phyloP scores from a whole-genome alignment of 2,329 filamentous ascomycete genomes.

The Colletotrichum sp. region DNA sequence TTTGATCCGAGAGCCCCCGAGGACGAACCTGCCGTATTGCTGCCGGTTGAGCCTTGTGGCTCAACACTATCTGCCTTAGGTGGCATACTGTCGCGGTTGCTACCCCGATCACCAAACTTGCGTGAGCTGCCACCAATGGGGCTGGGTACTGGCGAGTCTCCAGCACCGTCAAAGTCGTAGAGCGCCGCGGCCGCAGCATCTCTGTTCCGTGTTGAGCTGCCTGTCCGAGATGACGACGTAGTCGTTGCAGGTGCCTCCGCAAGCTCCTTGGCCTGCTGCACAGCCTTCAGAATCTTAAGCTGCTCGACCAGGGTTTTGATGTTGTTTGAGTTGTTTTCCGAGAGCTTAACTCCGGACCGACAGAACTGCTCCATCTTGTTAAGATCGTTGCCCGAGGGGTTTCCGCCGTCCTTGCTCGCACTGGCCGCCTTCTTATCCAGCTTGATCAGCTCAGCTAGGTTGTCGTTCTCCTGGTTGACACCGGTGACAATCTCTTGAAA shows the following conservation, averaged over 20 bases:
- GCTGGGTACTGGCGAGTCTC: constrained; percentile 51
- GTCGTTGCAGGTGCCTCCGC: constrained; percentile 30
- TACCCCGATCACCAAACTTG: constrained; percentile 37
- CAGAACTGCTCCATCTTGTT: constrained; percentile 48
- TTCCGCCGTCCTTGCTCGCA: constrained; percentile 38
- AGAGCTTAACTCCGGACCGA: constrained; percentile 45
- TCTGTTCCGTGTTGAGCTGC: constrained; percentile 16
- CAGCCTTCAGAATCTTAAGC: constrained; percentile 45
- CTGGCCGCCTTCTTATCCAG: constrained; percentile 46
- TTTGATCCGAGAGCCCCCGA: constrained; percentile 20
- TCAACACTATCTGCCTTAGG: constrained; percentile 62
- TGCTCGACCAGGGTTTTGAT: constrained; percentile 46
- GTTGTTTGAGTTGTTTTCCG: constrained; percentile 40
- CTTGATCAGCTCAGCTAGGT: constrained; percentile 40
- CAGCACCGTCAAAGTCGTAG: constrained; percentile 50
- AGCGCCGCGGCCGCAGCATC: constrained; percentile 36
- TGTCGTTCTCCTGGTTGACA: constrained; percentile 48
- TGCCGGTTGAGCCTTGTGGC: constrained; percentile 48
- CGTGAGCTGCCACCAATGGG: constrained; percentile 36
- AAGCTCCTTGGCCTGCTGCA: constrained; percentile 47
- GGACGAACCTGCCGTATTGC: constrained; percentile 35
- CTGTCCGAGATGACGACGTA: constrained; percentile 18
- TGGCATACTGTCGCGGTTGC: constrained; percentile 58
- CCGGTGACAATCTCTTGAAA: constrained; percentile 42
- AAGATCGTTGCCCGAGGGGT: constrained; percentile 30